Base-by-base conservation (phyloP, 345 rosid species). In the Eucalyptus virginea region DNA sequence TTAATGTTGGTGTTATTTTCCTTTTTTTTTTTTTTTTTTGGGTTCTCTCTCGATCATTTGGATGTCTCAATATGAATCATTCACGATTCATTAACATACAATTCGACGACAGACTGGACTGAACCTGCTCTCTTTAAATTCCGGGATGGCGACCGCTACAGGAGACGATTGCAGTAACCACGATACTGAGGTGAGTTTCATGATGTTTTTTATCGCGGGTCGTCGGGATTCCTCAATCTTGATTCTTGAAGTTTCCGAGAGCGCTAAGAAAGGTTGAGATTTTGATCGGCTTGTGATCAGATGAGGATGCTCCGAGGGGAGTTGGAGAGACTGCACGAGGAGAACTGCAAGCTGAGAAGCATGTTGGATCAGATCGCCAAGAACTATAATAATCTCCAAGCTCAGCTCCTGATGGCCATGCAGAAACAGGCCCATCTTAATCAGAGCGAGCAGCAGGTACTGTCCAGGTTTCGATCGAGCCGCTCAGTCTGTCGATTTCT, bases 331-430 rank as follows among this genome's bases (percentile, higher is more conserved):
- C 92, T 95, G 87, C 92, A 93, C 14, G 95, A 96, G 42, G 99
- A 98, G 94, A 98, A 98, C 87, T 90, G 88, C 90, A 95, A 91
- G 90, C 93, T 98, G 86, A 93, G 91, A 90, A 91, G 90, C 93
- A 89, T 88, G 95, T 88, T 98, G 92, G 96, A 94, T 88, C 98
- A 95, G 93, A 91, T 95, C 87, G 91, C 93, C 67, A 92, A 58
- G 90, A 95, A 89, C 52, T 97, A 93, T 95, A 92, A 86, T 42
- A 94, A 92, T 26, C 94, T 98, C 34, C 97, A 96, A 44, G 91
- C 93, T 90, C 96, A 96, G 89, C 93, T 98, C 86, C 81, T 93
- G 88, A 49, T 93, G 89, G 95, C 94, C 54, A 95, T 91, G 93
- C 95, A 94, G 85, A 93, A 93, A 69, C 96, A 93, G 77, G 91